Evolutionary conservation across 1,139 yeast genomes (phyloP).

Genomic region (Kodamaea ohmeri): DNA sequence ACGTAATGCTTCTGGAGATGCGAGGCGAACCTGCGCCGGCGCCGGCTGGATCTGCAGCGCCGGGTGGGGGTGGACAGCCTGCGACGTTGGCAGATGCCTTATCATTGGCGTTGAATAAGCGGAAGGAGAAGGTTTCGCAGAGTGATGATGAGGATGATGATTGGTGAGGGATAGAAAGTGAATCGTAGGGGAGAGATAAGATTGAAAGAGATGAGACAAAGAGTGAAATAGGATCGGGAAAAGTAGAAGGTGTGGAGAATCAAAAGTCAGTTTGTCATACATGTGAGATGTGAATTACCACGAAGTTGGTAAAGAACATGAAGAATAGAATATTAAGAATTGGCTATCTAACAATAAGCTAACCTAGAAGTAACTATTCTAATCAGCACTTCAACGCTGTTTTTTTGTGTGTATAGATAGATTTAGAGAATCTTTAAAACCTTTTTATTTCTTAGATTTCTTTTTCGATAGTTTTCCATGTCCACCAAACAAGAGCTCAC

Average conservation of each 20-base stretch:
- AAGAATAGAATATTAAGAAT: too few relatives aligned
- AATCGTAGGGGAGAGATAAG: conserved; percentile 42
- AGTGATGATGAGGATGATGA: conserved; percentile 88
- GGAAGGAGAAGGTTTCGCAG: conserved; percentile 79
- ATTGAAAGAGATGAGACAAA: neutral
- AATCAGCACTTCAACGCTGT: neutral
- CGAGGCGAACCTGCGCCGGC: conserved; percentile 50
- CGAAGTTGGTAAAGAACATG: too few relatives aligned
- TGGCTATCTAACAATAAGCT: too few relatives aligned
- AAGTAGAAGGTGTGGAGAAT: neutral
- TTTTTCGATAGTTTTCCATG: conserved; percentile 9
- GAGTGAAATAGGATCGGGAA: neutral
- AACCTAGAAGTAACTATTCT: too few relatives aligned
- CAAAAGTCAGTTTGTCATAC: too few relatives aligned
- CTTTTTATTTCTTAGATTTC: neutral
- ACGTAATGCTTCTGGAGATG: conserved; percentile 68
- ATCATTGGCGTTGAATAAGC: conserved; percentile 76
- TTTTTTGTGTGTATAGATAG: neutral
- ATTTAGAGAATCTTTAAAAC: neutral
- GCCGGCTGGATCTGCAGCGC: conserved; percentile 29
- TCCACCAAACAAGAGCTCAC: conserved; percentile 22
- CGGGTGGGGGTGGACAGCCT: conserved; percentile 48
- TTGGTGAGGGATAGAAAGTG: conserved; percentile 19
- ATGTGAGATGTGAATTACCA: too few relatives aligned
- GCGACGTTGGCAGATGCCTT: conserved; percentile 79